Percentiles rank a stretch among this genome's conserved stretches.
phyloP scores from a whole-genome alignment of 768 basidiomycete species.

The Lentinus tigrinus region DNA sequence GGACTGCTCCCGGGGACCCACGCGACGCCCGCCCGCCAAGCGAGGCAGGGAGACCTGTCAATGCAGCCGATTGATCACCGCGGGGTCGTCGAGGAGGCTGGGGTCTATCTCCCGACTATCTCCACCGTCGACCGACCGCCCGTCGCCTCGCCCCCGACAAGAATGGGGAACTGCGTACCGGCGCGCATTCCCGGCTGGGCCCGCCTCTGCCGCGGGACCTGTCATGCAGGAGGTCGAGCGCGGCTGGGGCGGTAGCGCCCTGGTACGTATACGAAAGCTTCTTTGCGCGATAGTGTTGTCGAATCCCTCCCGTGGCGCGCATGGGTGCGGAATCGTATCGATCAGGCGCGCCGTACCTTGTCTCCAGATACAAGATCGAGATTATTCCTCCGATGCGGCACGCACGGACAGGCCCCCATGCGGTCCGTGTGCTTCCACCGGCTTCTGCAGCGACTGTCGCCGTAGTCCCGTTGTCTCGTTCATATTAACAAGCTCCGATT shows the following conservation, averaged over 20 bases:
- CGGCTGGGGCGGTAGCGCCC: background rate
- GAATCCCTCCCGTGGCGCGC: slow-evolving; percentile 4
- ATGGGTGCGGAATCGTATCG: slow-evolving; percentile 6
- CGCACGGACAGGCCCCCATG: slow-evolving; percentile 12
- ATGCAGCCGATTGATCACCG: slow-evolving; percentile 13
- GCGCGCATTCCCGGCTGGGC: background rate
- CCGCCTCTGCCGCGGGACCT: background rate
- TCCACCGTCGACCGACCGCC: slow-evolving; percentile 10
- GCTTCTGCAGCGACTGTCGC: slow-evolving; percentile 11
- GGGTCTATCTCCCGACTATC: slow-evolving; percentile 20
- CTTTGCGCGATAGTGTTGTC: slow-evolving; percentile 10
- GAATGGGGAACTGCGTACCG: background rate
- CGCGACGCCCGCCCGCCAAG: slow-evolving; percentile 1
- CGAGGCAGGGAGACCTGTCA: slow-evolving; percentile 1
- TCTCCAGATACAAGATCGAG: slow-evolving; percentile 13
- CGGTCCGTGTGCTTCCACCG: slow-evolving; percentile 15
- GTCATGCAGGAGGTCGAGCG: background rate
- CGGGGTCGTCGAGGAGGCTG: slow-evolving; percentile 9
- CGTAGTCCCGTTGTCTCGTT: slow-evolving; percentile 1
- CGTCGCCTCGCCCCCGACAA: background rate
- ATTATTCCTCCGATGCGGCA: slow-evolving; percentile 11
- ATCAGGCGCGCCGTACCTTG: slow-evolving; percentile 13
- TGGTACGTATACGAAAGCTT: background rate
- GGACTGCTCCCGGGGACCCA: background rate
- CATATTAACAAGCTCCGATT: background rate